phyloP scores from a whole-genome alignment of 1,139 yeast species.

The Suzukiozyma palmioleophila region DNA sequence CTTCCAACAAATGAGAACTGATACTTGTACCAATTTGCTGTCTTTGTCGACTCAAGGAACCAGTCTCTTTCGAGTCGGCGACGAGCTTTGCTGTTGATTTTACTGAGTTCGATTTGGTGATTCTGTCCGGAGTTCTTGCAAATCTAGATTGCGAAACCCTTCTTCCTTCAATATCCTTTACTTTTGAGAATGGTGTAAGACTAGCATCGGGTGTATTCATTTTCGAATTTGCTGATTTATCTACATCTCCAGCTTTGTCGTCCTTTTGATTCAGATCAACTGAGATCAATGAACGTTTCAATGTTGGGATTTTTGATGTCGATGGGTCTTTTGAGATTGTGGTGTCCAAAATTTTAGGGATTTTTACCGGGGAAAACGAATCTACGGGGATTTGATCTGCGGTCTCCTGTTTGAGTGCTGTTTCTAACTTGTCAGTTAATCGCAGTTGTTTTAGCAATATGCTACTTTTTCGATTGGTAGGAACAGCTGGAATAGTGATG shows the following conservation, averaged over 20 bases:
- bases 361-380: slow-evolving; percentile 10
- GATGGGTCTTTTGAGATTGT: background rate
- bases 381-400: slow-evolving; percentile 3
- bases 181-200: background rate
- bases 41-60: too few species aligned
- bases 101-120: too few species aligned
- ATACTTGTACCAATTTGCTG: too few species aligned
- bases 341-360: slow-evolving; percentile 5
- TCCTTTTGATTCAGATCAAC: too few species aligned
- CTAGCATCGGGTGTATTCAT: background rate
- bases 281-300: background rate
- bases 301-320: background rate
- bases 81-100: too few species aligned
- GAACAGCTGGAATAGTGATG: slow-evolving; percentile 22
- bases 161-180: background rate
- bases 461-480: slow-evolving; percentile 6
- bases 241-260: background rate
- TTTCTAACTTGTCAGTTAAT: slow-evolving; percentile 15
- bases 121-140: background rate
- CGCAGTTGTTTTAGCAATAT: slow-evolving; percentile 11
- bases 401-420: slow-evolving; percentile 10
- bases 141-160: background rate
- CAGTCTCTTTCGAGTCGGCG: too few species aligned
- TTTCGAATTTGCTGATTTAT: background rate
- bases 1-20: too few species aligned